These are phyloP conservation scores for Pestalotiopsis sp. DNA, from an alignment of 2,329 filamentous ascomycete genomes.

Conservation along the genomic window DNA sequence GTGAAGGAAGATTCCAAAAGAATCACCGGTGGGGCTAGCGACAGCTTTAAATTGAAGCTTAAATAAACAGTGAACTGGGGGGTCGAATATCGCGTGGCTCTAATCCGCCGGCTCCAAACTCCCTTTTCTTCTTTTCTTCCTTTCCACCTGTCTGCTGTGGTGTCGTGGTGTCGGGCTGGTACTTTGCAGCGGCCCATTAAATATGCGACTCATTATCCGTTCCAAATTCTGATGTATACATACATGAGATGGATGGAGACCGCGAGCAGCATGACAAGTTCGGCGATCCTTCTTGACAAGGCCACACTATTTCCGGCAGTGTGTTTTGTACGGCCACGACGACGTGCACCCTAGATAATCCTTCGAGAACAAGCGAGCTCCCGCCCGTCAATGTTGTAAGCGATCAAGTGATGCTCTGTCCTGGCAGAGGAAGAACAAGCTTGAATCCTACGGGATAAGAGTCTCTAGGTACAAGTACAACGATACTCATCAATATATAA, in stretches of 20 bases:
- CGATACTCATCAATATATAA: not conserved
- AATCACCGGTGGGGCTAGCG: not conserved
- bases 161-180: no score
- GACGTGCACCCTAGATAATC: not conserved
- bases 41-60: slow-evolving; percentile 9
- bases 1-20: not conserved
- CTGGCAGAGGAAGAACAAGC: not conserved
- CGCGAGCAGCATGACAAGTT: no score
- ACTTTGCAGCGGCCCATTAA: no score
- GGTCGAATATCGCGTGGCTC: slow-evolving; percentile 1
- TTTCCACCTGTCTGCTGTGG: no score
- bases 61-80: not conserved
- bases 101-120: not conserved
- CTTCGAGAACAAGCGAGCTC: not conserved
- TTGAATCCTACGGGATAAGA: not conserved
- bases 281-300: no score
- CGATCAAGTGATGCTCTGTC: not conserved
- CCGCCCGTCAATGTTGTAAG: not conserved
- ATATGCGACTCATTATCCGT: no score
- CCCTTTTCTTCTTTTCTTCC: not conserved
- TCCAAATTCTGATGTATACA: no score
- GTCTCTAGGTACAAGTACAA: no score
- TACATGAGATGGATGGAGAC: no score
- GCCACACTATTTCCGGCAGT: no score
- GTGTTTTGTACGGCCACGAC: not conserved